Percentiles rank a stretch among this genome's conserved stretches.
Conservation (phyloP, 2,329 filamentous ascomycete genomes). For the Rhinocladiella mackenziei region DNA sequence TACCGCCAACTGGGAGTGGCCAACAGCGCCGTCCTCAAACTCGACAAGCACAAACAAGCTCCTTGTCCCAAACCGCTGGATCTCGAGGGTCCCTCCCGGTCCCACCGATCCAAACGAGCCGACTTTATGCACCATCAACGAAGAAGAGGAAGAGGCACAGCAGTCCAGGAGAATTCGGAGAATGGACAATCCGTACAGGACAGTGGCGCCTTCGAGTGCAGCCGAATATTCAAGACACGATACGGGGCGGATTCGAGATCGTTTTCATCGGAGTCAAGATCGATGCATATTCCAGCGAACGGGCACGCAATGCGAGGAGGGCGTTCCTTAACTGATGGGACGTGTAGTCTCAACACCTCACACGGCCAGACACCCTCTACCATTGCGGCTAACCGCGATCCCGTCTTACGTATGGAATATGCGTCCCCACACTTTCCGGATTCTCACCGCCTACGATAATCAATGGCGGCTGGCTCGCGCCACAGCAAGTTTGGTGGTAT, state of each 20-base stretch:
- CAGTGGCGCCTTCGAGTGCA: constrained; percentile 71
- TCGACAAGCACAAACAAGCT: constrained; percentile 10
- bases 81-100: constrained; percentile 9
- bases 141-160: constrained; percentile 25
- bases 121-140: constrained; percentile 13
- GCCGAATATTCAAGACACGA: constrained; percentile 35
- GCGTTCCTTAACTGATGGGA: constrained; percentile 57
- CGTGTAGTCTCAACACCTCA: too few species aligned
- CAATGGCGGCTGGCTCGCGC: too few species aligned
- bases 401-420: too few species aligned
- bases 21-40: constrained; percentile 20
- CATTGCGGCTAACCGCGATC: too few species aligned
- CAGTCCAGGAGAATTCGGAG: constrained; percentile 18
- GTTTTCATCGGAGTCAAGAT: constrained; percentile 72
- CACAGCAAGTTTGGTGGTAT: too few species aligned
- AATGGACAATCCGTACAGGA: constrained; percentile 63
- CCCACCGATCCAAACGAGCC: constrained; percentile 18
- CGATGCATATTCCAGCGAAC: constrained; percentile 65
- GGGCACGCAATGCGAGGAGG: constrained; percentile 61
- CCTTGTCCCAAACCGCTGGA: constrained; percentile 3
- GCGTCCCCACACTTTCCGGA: too few species aligned
- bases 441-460: too few species aligned
- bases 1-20: not conserved
- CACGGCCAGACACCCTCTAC: too few species aligned
- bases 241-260: constrained; percentile 60